These are phyloP conservation scores for Paragyromitra xinjiangensis DNA, from an alignment of 495 filamentous ascomycete genomes.

Conservation along the genomic window DNA sequence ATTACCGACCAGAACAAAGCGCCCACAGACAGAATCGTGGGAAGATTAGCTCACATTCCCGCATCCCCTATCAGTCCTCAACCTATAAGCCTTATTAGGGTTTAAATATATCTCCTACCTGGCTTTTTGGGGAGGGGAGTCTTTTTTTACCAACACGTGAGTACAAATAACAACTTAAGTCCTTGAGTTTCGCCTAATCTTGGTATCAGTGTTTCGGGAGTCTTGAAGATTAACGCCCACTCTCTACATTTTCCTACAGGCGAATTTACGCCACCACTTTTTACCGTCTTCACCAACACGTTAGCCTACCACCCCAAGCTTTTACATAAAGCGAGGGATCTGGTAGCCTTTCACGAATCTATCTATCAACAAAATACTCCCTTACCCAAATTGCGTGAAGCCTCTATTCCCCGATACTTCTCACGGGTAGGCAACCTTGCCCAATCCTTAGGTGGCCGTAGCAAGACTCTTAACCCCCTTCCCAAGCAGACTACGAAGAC, in stretches of 20 bases:
- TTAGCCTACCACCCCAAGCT: neutral
- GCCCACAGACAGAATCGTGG: neutral
- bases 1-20: slow-evolving; percentile 37
- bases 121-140: neutral
- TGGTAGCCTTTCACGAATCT: neutral
- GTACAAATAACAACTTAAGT: slow-evolving; percentile 12
- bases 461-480: slow-evolving; percentile 13
- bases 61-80: neutral
- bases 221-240: slow-evolving; percentile 11
- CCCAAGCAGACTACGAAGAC: slow-evolving; percentile 3
- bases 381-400: slow-evolving; percentile 1
- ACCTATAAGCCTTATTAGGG: neutral
- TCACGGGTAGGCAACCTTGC: slow-evolving; percentile 4
- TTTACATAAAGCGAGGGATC: slow-evolving; percentile 18
- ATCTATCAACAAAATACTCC: neutral
- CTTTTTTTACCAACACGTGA: slow-evolving; percentile 13
- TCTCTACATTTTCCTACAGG: neutral
- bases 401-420: neutral
- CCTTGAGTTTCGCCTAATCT: slow-evolving; percentile 3
- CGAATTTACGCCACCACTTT: slow-evolving; percentile 9
- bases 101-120: neutral
- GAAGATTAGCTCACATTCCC: neutral
- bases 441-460: neutral
- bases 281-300: slow-evolving; percentile 21
- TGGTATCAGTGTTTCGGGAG: neutral